Conservation (phyloP, 768 basidiomycete genomes). For the Termitomyces sp. region DNA sequence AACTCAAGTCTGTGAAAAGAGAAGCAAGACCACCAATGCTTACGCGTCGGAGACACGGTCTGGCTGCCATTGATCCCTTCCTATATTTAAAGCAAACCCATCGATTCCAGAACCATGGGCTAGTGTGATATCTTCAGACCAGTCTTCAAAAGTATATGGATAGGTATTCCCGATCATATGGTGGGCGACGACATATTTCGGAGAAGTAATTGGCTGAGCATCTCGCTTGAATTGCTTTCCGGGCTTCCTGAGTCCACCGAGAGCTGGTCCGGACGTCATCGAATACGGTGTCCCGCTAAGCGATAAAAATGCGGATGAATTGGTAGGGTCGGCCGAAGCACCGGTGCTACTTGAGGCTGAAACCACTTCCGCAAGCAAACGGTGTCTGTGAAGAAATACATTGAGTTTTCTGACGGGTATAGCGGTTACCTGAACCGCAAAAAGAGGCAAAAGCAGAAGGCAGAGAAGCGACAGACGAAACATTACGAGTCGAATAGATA, state of each 20-base stretch:
- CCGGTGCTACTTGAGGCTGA: not conserved
- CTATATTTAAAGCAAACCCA: slow-evolving; percentile 70
- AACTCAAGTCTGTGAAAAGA: not conserved
- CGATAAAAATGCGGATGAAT: not conserved
- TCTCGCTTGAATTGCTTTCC: not conserved
- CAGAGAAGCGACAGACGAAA: slow-evolving; percentile 8
- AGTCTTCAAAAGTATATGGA: slow-evolving; percentile 47
- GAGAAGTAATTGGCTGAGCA: slow-evolving; percentile 10
- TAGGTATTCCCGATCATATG: slow-evolving; percentile 67
- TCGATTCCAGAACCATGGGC: slow-evolving; percentile 60
- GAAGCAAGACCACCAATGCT: slow-evolving; percentile 15
- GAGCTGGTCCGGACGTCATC: not conserved
- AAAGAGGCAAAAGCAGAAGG: slow-evolving; percentile 5
- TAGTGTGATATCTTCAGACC: slow-evolving; percentile 46
- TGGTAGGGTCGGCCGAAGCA: not conserved
- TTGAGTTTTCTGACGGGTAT: slow-evolving; percentile 6
- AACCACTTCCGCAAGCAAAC: not conserved
- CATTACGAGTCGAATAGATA: not conserved
- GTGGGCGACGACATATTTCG: slow-evolving; percentile 52
- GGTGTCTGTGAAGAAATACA: not conserved
- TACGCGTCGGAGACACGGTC: slow-evolving; percentile 61
- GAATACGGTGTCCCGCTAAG: not conserved
- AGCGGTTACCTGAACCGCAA: slow-evolving; percentile 4
- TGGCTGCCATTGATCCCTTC: slow-evolving; percentile 58
- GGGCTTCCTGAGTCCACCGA: not conserved